These are phyloP conservation scores for Diaporthe batatas DNA, from an alignment of 2,329 filamentous ascomycete genomes.

Conservation along the genomic window DNA sequence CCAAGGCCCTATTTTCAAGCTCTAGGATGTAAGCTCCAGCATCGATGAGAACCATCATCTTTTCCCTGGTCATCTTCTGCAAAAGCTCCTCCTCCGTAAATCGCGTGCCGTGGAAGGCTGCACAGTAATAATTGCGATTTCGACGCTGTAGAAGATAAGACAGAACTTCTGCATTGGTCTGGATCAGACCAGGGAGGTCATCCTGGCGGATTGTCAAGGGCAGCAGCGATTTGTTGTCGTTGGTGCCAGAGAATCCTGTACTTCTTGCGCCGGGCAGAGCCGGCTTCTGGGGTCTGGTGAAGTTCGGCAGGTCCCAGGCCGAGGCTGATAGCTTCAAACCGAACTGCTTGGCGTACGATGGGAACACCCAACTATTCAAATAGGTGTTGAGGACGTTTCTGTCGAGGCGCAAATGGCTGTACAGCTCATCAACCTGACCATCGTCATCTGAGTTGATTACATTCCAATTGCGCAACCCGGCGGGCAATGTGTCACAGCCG, in stretches of 20 bases:
- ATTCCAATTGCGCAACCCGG: constrained; percentile 64
- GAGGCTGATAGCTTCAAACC: constrained; percentile 72
- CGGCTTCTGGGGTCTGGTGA: constrained; percentile 45
- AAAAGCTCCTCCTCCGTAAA: constrained; percentile 63
- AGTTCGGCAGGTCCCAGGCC: constrained; percentile 75
- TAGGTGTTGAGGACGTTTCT: constrained; percentile 70
- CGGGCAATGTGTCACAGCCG: constrained; percentile 56
- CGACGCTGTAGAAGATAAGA: constrained; percentile 66
- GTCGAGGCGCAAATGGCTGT: constrained; percentile 61
- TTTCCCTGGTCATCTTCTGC: constrained; percentile 48
- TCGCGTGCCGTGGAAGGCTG: constrained; percentile 49
- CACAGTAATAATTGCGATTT: constrained; percentile 61
- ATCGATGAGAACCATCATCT: constrained; percentile 71
- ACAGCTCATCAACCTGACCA: constrained; percentile 63
- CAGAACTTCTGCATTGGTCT: constrained; percentile 75
- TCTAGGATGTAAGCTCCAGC: constrained; percentile 75
- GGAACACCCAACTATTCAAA: constrained; percentile 75
- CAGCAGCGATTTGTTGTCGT: constrained; percentile 71
- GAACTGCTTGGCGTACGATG: constrained; percentile 74
- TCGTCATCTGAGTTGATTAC: constrained; percentile 71
- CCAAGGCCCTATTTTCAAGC: constrained; percentile 66
- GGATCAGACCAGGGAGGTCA: constrained; percentile 67
- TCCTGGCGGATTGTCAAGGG: constrained; percentile 73
- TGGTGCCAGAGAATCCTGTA: constrained; percentile 80
- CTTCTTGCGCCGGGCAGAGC: constrained; percentile 55